These are phyloP conservation scores for Cafeteria roenbergensis DNA, from an alignment of 108 stramenopile genomes.

Conservation along the genomic window DNA sequence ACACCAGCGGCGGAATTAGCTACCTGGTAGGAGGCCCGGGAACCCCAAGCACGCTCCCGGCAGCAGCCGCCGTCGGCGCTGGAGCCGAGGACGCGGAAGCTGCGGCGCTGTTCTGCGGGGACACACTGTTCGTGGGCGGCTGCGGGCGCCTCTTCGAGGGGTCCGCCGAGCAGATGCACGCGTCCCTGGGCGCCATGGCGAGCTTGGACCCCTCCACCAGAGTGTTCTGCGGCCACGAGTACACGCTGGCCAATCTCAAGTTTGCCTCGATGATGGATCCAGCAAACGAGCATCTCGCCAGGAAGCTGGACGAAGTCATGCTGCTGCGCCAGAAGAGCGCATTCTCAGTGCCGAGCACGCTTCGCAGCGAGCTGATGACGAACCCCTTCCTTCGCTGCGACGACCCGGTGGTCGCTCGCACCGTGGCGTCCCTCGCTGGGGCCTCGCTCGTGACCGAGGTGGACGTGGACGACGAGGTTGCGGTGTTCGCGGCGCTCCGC, in stretches of 20 bases:
- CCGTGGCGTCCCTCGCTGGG: too few species aligned
- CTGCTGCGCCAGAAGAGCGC: not conserved
- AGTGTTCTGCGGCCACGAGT: constrained; percentile 43
- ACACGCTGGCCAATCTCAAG: constrained; percentile 33
- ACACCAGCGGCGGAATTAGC: too few species aligned
- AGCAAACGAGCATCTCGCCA: constrained; percentile 23
- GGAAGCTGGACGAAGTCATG: constrained; percentile 5
- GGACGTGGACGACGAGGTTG: too few species aligned
- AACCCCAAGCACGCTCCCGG: too few species aligned
- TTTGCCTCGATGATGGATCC: constrained; percentile 30
- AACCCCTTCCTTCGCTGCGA: not conserved
- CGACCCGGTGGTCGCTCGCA: too few species aligned
- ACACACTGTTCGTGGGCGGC: constrained; percentile 42
- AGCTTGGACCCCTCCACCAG: constrained; percentile 29
- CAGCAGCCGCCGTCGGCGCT: too few species aligned
- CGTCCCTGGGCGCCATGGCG: constrained; percentile 18
- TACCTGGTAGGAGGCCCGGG: too few species aligned
- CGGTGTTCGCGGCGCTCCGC: too few species aligned
- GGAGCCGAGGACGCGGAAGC: constrained; percentile 12
- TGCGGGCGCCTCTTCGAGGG: constrained; percentile 47
- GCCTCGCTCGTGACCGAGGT: too few species aligned
- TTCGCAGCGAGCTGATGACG: not conserved
- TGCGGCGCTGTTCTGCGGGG: constrained; percentile 37
- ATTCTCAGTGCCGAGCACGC: not conserved
- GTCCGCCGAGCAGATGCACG: constrained; percentile 29